A percentile compares a stretch with the other conserved stretches of the same genome.
Evolutionary conservation across 2,329 filamentous ascomycete species (phyloP).

Genomic region (Diplodia scrobiculata): DNA sequence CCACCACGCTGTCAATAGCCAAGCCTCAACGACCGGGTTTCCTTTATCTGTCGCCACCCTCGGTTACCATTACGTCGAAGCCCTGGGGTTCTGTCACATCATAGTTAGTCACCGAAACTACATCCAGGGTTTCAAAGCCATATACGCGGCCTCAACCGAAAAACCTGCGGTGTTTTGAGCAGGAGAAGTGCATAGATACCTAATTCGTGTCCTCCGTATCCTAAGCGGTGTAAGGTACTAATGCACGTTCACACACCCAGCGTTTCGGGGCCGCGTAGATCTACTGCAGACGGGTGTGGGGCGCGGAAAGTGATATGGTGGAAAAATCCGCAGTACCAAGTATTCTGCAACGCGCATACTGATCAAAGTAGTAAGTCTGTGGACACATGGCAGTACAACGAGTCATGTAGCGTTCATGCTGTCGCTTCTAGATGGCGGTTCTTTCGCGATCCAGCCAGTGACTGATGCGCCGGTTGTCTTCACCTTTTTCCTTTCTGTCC

Average conservation of each 20-base stretch:
- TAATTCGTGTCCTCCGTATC: not conserved
- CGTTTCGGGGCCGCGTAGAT: not conserved
- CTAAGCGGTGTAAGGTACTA: slow-evolving; percentile 7
- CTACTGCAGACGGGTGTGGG: not conserved
- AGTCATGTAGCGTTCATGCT: not conserved
- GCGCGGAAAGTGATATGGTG: not conserved
- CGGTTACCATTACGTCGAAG: not conserved
- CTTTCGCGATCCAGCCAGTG: too few species aligned
- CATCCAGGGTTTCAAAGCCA: not conserved
- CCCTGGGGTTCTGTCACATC: not conserved
- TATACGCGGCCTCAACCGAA: not conserved
- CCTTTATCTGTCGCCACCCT: slow-evolving; percentile 3
- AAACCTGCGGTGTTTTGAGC: not conserved
- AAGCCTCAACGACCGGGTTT: not conserved
- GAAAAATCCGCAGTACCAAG: not conserved
- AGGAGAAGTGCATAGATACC: not conserved
- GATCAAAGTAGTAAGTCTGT: not conserved
- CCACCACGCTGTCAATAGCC: not conserved
- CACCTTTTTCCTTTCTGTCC: too few species aligned
- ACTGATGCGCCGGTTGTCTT: too few species aligned
- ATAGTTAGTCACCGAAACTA: not conserved
- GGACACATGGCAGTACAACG: not conserved
- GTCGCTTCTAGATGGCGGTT: not conserved
- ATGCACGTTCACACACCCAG: not conserved
- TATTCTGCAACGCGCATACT: not conserved